A percentile compares a stretch with the other conserved stretches of the same genome.
Evolutionary conservation across 805 yeast species (phyloP).

Genomic region (Wickerhamomyces tratensis): DNA sequence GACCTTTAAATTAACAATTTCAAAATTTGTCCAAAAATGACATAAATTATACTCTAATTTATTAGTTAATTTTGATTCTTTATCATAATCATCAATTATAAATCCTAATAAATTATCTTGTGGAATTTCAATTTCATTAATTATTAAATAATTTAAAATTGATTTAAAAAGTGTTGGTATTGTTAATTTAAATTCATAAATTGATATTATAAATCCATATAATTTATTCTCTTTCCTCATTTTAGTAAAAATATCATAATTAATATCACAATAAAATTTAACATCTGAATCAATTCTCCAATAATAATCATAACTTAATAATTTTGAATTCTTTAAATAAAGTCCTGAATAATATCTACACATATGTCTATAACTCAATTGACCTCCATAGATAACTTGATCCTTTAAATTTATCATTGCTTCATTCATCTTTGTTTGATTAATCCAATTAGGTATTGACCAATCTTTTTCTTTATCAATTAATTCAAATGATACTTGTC

Average conservation of each 20-base stretch:
- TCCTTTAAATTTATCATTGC: conserved; percentile 14
- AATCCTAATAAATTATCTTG: conserved; percentile 56
- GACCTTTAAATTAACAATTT: conserved; percentile 60
- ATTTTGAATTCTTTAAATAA: conserved; percentile 58
- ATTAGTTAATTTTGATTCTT: conserved; percentile 21
- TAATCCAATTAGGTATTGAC: conserved; percentile 53
- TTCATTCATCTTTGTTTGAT: conserved; percentile 17
- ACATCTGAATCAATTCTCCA: conserved; percentile 88
- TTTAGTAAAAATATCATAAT: conserved; percentile 69
- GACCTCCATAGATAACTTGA: conserved; percentile 61
- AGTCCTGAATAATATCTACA: conserved; percentile 78
- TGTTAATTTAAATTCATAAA: conserved; percentile 63
- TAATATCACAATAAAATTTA: conserved; percentile 61
- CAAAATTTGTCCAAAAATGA: conserved; percentile 87
- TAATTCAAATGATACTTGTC: conserved; percentile 46
- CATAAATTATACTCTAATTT: conserved; percentile 55
- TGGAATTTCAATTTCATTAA: conserved; percentile 50
- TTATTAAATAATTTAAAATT: conserved; percentile 49
- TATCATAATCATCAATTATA: conserved; percentile 48
- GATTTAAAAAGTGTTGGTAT: conserved; percentile 69
- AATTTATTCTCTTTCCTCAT: conserved; percentile 67
- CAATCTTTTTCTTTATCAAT: conserved; percentile 45
- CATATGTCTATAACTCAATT: conserved; percentile 78
- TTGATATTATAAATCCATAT: conserved; percentile 69
- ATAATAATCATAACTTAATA: conserved; percentile 68